Evolutionary conservation across 352 stramenopile genomes (phyloP).

Genomic region (Phytophthora litchii): DNA sequence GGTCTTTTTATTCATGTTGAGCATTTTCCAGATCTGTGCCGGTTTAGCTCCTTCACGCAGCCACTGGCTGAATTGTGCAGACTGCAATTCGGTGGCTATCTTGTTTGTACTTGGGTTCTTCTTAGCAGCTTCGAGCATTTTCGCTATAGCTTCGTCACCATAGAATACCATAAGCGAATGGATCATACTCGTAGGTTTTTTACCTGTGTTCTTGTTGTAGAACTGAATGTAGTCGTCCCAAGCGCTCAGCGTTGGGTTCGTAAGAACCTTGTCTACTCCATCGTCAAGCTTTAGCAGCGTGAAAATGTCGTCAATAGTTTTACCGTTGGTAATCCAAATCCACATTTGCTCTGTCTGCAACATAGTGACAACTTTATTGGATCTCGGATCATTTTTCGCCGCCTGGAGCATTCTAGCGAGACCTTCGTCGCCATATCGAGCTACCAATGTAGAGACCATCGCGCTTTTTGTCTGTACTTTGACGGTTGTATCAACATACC

Average conservation of each 20-base stretch:
- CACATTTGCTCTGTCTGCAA: conserved; percentile 1
- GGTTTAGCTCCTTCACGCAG: conserved; percentile 1
- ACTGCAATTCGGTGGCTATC: neutral
- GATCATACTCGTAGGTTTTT: conserved; percentile 1
- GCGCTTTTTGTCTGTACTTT: neutral
- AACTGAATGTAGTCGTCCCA: neutral
- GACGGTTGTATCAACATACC: neutral
- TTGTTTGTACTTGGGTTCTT: neutral
- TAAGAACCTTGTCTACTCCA: conserved; percentile 2
- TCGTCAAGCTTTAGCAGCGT: conserved; percentile 4
- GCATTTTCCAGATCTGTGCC: conserved; percentile 6
- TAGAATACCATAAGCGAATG: neutral
- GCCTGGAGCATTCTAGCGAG: conserved; percentile 1
- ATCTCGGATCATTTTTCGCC: neutral
- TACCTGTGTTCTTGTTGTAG: no score
- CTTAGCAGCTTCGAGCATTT: conserved; percentile 7
- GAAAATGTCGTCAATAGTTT: neutral
- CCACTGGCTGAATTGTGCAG: conserved; percentile 3
- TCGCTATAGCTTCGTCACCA: conserved; percentile 1
- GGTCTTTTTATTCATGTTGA: conserved; percentile 4
- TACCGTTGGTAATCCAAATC: neutral
- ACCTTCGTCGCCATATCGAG: conserved; percentile 1
- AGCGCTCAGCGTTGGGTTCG: conserved; percentile 1
- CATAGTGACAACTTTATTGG: neutral
- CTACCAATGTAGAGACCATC: neutral